Conservation (phyloP, 768 basidiomycete species). For the Mycena alexandri region DNA sequence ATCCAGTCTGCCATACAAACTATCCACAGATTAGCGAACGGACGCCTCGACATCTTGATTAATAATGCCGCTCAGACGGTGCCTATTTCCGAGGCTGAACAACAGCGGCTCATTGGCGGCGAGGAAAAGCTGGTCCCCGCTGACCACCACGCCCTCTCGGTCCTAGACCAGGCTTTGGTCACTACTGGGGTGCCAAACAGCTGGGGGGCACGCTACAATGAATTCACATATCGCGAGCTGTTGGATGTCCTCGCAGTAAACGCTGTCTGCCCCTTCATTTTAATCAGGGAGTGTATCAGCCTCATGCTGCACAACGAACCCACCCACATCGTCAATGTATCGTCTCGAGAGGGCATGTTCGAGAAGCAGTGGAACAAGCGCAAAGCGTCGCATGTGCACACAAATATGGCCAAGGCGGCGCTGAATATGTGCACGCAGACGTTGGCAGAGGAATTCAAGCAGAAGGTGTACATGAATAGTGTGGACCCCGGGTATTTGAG, state of each 20-base stretch:
- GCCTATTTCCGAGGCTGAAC: constrained; percentile 45
- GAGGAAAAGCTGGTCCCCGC: constrained; percentile 39
- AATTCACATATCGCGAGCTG: constrained; percentile 53
- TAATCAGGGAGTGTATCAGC: constrained; percentile 49
- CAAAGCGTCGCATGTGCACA: constrained; percentile 49
- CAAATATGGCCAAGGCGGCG: constrained; percentile 55
- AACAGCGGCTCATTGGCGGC: constrained; percentile 43
- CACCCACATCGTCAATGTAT: constrained; percentile 51
- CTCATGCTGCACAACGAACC: constrained; percentile 41
- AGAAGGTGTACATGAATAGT: constrained; percentile 48
- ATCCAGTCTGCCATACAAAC: constrained; percentile 47
- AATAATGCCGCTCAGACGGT: constrained; percentile 55
- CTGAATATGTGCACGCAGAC: constrained; percentile 55
- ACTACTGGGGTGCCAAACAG: constrained; percentile 39
- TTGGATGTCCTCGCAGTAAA: constrained; percentile 53
- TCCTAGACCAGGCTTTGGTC: constrained; percentile 32
- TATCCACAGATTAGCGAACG: constrained; percentile 40
- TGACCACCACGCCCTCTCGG: constrained; percentile 33
- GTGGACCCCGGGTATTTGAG: constrained; percentile 56
- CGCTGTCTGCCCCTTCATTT: constrained; percentile 53
- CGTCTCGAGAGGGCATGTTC: constrained; percentile 53
- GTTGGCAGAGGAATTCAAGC: constrained; percentile 48
- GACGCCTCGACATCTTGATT: constrained; percentile 48
- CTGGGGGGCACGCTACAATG: constrained; percentile 49
- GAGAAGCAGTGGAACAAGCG: constrained; percentile 42